Evolutionary conservation across 139 green algal genomes (phyloP), one percentile per base, ranked within the genome.

Genomic region (Tetraselmis chui): DNA sequence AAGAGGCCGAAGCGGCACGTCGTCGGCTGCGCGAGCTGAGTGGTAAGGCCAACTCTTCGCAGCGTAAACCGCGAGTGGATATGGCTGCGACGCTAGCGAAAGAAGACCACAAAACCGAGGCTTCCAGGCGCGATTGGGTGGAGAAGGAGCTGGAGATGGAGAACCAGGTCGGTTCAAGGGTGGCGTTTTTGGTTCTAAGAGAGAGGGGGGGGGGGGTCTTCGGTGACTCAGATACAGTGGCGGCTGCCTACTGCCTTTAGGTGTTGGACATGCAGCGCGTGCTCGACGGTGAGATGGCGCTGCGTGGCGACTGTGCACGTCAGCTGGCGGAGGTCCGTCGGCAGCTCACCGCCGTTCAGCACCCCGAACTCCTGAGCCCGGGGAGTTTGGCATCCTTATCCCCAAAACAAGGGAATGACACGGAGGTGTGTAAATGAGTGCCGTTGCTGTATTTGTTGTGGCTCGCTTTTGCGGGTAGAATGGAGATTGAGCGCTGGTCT

Each of bases 1-100:
- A 96, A 80, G 95, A 98, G 76, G 94, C 92, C 2, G 95, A 92
- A 31, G 91, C 90, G 1, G 93, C 94, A 0, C 88, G 89, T 29
- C 92, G 92, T 83, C 88, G 91, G 75, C 86, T 95, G 28, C 58
- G 76, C 76, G 76, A 28, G 76, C n/a, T 29, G n/a, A 80, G 45
- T 27, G 27, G 22, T 76, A 81, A 75, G 59, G 29, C 59, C 59
- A 30, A 29, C 59, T 67, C 23, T 1, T 58, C 45, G 18, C 1
- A 75, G 45, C 58, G 32, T 29, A 77, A 78, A 2, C 28, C 28
- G 32, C 29, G 31, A 31, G 5, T n/a, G 18, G 45, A 59, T 30
- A n/a, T 82, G 29, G 23, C 75, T 28, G 76, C 11, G 28, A 23
- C 76, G 76, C 1, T 59, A 24, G 5, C 29, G 23, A 77, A 59